These are phyloP conservation scores for Panicum miliaceum DNA, from an alignment of 176 grass and related monocot genomes.

Conservation along the genomic window DNA sequence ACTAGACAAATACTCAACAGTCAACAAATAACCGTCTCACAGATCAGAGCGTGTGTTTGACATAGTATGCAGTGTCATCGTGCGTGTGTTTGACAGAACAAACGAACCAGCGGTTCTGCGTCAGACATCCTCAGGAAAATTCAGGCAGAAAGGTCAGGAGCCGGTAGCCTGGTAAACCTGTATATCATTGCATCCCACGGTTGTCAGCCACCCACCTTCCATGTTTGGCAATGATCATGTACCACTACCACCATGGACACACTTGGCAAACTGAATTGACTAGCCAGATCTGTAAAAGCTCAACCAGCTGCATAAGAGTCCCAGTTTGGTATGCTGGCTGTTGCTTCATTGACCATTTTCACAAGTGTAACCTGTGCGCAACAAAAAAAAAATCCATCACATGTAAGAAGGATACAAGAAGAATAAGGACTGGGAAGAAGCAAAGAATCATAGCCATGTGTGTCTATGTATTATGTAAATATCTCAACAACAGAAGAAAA, in stretches of 20 bases:
- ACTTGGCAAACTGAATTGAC: neutral
- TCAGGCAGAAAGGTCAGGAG: neutral
- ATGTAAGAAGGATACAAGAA: neutral
- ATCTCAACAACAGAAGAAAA: neutral
- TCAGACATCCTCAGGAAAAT: neutral
- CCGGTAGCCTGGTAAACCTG: neutral
- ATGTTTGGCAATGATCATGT: conserved; percentile 10
- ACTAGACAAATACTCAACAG: neutral
- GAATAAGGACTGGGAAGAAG: neutral
- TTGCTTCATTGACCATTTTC: conserved; percentile 96
- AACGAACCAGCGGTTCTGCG: neutral
- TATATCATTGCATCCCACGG: neutral
- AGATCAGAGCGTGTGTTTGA: neutral
- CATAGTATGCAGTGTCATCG: neutral
- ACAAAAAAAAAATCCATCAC: conserved; percentile 1
- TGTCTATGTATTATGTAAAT: neutral
- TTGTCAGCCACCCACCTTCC: neutral
- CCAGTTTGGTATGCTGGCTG: conserved; percentile 75
- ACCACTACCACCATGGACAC: neutral
- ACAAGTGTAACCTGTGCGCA: conserved; percentile 77
- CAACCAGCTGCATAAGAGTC: conserved; percentile 49
- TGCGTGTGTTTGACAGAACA: neutral
- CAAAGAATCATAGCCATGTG: neutral
- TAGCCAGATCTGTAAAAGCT: neutral
- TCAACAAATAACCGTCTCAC: neutral